A percentile compares a stretch with the other conserved stretches of the same genome.
Evolutionary conservation across 352 stramenopile species (phyloP).

Genomic region (Pythium pyrilobum): DNA sequence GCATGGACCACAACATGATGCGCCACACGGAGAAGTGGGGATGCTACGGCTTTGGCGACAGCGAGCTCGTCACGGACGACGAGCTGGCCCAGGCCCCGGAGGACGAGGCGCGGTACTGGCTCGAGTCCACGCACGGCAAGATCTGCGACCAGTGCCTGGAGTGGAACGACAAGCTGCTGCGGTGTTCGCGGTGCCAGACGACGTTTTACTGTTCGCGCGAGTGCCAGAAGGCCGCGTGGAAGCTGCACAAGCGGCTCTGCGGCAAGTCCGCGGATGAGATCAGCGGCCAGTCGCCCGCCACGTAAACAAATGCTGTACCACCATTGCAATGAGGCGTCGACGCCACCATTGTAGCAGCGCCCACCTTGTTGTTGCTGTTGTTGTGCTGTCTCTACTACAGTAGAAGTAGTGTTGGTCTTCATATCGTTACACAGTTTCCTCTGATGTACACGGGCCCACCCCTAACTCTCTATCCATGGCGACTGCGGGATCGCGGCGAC

Average conservation of each 20-base stretch:
- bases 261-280: slow-evolving; percentile 52
- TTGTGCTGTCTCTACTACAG: too few relatives aligned
- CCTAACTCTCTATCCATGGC: too few relatives aligned
- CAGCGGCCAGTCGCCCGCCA: too few relatives aligned
- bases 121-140: slow-evolving; percentile 46
- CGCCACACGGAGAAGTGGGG: slow-evolving; percentile 82
- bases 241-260: slow-evolving; percentile 71
- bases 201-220: slow-evolving; percentile 79
- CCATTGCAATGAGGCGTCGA: too few relatives aligned
- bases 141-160: slow-evolving; percentile 63
- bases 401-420: too few relatives aligned
- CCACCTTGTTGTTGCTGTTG: too few relatives aligned
- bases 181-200: slow-evolving; percentile 59
- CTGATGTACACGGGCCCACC: too few relatives aligned
- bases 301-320: too few relatives aligned
- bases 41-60: slow-evolving; percentile 46
- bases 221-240: slow-evolving; percentile 76
- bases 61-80: slow-evolving; percentile 31
- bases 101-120: slow-evolving; percentile 66
- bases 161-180: slow-evolving; percentile 43
- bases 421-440: too few relatives aligned
- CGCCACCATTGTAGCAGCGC: too few relatives aligned
- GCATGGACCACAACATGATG: slow-evolving; percentile 75
- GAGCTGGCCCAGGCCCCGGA: slow-evolving; percentile 42
- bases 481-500: too few relatives aligned